Conservation (phyloP, 2,329 filamentous ascomycete genomes). For the Pseudopyricularia javanii region DNA sequence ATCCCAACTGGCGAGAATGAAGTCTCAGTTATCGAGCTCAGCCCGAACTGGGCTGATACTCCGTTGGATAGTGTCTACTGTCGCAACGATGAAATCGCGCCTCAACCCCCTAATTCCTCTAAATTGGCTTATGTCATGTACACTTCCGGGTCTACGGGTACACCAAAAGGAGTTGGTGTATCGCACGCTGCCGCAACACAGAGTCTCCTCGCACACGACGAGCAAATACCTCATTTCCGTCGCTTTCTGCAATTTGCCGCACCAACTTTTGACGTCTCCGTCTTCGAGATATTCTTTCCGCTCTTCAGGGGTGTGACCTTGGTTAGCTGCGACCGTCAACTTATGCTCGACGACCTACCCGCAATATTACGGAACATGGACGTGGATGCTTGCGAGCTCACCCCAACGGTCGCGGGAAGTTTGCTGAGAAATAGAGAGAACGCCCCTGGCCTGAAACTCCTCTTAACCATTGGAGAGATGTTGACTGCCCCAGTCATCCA, state of each 20-base stretch:
- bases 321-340: conserved; percentile 54
- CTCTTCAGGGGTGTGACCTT: conserved; percentile 62
- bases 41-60: conserved; percentile 14
- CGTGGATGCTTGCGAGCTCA: conserved; percentile 79
- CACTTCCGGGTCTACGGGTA: conserved; percentile 80
- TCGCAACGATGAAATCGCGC: neutral
- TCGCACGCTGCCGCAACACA: conserved; percentile 73
- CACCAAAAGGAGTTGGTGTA: conserved; percentile 76
- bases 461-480: conserved; percentile 91
- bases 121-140: conserved; percentile 82
- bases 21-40: conserved; percentile 19
- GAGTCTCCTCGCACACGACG: conserved; percentile 69
- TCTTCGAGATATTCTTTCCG: conserved; percentile 92
- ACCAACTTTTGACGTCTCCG: conserved; percentile 86
- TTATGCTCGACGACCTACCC: conserved; percentile 66
- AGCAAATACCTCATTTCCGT: conserved; percentile 61
- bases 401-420: conserved; percentile 74
- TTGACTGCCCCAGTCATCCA: conserved; percentile 63
- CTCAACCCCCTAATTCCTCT: conserved; percentile 9
- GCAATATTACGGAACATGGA: conserved; percentile 49
- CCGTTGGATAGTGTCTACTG: conserved; percentile 2
- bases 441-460: conserved; percentile 54
- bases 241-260: conserved; percentile 87
- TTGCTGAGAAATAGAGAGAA: conserved; percentile 55
- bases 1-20: conserved; percentile 19